phyloP scores from a whole-genome alignment of 176 grass and related monocot genomes.

The Secale cereale region DNA sequence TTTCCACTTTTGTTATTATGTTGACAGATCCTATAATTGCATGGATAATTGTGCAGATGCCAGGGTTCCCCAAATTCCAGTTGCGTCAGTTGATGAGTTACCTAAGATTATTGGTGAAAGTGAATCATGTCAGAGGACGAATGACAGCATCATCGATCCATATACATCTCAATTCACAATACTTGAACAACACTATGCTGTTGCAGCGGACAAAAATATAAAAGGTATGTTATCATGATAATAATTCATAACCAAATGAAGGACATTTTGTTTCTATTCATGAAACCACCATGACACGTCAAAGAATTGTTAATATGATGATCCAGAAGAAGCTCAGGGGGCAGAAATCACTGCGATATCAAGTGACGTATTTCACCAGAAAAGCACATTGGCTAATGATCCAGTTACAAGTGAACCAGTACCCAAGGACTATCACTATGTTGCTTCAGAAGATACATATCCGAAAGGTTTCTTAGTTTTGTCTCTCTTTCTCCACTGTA shows the following conservation, averaged over 20 bases:
- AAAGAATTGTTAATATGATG: slow-evolving; percentile 29
- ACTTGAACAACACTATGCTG: slow-evolving; percentile 35
- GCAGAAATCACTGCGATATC: slow-evolving; percentile 9
- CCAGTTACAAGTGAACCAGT: slow-evolving; percentile 14
- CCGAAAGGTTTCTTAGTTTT: slow-evolving; percentile 41
- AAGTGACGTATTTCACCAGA: background rate
- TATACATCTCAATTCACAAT: slow-evolving; percentile 33
- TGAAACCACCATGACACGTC: background rate
- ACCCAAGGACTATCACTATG: slow-evolving; percentile 4
- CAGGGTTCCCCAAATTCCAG: slow-evolving; percentile 13
- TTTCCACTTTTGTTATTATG: background rate
- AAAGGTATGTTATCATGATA: slow-evolving; percentile 24
- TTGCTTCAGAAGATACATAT: slow-evolving; percentile 27
- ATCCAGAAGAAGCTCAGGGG: background rate
- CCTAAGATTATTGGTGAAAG: slow-evolving; percentile 13
- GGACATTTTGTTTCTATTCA: background rate
- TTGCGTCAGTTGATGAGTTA: slow-evolving; percentile 18
- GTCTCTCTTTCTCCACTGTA: background rate
- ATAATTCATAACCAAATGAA: slow-evolving; percentile 7
- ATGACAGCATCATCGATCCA: background rate
- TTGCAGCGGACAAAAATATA: slow-evolving; percentile 27
- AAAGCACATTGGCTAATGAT: background rate
- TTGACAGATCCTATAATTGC: slow-evolving; percentile 17
- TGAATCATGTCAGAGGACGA: slow-evolving; percentile 15
- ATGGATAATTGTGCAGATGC: slow-evolving; percentile 33